Percentiles rank a stretch among this genome's conserved stretches.
These are phyloP conservation scores for Wickerhamiella musiphila DNA, from an alignment of 805 yeast species.

Conservation along the genomic window DNA sequence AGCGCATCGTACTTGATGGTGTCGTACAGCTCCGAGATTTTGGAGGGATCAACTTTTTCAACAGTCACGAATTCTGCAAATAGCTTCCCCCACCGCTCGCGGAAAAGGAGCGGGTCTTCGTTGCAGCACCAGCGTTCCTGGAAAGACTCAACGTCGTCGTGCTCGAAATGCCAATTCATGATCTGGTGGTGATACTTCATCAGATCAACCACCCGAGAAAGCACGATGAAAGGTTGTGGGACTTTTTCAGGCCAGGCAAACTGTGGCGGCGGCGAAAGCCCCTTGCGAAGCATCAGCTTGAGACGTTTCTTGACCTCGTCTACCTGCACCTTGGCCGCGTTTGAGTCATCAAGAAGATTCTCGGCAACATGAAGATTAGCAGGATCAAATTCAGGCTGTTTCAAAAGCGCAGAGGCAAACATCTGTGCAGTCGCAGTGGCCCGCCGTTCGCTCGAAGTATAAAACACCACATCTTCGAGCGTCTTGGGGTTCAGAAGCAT, in stretches of 20 bases:
- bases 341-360: constrained; percentile 85
- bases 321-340: constrained; percentile 96
- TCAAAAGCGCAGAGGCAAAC: constrained; percentile 64
- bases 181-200: constrained; percentile 82
- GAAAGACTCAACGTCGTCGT: constrained; percentile 46
- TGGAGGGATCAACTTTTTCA: constrained; percentile 94
- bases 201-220: constrained; percentile 82
- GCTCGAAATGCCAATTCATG: constrained; percentile 62
- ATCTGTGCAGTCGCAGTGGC: constrained; percentile 84
- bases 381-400: constrained; percentile 52
- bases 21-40: constrained; percentile 89
- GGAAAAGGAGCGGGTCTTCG: constrained; percentile 78
- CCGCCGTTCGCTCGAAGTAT: constrained; percentile 85
- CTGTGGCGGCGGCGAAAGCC: constrained; percentile 92
- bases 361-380: constrained; percentile 70
- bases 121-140: constrained; percentile 91
- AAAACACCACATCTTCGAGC: constrained; percentile 69
- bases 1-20: constrained; percentile 97
- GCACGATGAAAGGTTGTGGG: constrained; percentile 93
- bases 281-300: constrained; percentile 85
- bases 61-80: constrained; percentile 82
- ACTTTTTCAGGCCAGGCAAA: constrained; percentile 98
- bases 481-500: constrained; percentile 72
- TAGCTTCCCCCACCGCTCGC: constrained; percentile 93
- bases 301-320: constrained; percentile 93